These are phyloP conservation scores for Ustilago vetiveriae DNA, from an alignment of 1,284 basidiomycete species.

Conservation along the genomic window DNA sequence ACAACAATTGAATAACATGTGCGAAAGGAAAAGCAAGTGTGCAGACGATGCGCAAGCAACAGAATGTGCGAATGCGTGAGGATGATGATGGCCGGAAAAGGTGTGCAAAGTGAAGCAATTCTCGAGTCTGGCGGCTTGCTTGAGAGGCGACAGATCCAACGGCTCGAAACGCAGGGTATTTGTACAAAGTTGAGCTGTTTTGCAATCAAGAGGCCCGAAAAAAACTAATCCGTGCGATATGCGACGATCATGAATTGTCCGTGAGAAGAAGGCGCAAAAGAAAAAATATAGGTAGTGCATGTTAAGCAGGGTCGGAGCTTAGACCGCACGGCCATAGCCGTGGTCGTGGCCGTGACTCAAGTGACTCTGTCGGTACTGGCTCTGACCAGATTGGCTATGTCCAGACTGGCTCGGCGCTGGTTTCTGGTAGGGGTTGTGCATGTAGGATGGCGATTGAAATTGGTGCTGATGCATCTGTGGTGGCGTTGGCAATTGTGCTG, in stretches of 20 bases:
- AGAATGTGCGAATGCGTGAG: conserved; percentile 7
- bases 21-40: conserved; percentile 1
- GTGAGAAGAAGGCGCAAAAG: conserved; percentile 3
- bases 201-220: no score
- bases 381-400: not conserved
- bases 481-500: conserved; percentile 4
- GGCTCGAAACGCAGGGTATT: not conserved
- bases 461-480: conserved; percentile 16
- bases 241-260: conserved; percentile 4
- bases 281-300: not conserved
- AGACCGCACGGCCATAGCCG: conserved; percentile 13
- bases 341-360: conserved; percentile 3
- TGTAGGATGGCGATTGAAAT: conserved; percentile 15
- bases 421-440: conserved; percentile 28
- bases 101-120: not conserved
- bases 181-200: no score
- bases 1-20: not conserved
- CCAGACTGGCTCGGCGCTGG: not conserved
- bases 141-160: no score
- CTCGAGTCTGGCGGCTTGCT: not conserved
- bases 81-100: not conserved
- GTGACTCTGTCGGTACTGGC: no score
- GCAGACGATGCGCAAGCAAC: not conserved
- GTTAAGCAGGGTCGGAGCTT: not conserved
- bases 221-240: no score